Evolutionary conservation across 495 filamentous ascomycete genomes (phyloP), one percentile per base, ranked within the genome.

Genomic region (Penicillium odoratum): DNA sequence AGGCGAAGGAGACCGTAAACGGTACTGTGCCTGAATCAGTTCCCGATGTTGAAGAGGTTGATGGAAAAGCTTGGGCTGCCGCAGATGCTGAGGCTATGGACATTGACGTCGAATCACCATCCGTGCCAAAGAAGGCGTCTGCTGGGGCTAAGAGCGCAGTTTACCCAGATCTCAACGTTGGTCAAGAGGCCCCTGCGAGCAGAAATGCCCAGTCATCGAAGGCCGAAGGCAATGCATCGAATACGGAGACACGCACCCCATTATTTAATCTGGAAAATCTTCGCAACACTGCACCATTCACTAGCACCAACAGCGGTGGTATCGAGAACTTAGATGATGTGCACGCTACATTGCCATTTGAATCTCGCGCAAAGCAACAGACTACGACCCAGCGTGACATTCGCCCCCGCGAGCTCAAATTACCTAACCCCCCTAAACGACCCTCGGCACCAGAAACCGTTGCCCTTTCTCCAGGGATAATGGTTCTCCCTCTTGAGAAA

Each of bases 241-340:
- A 75, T 3, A 69, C 80, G 34, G 76, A 75, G 5, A 65, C 81
- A n/a, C 60, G 61, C 26, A 58, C 54, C 7, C 60, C 66, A 30
- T 52, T 67, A 7, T 70, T 78, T 51, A 81, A 86, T 33, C 79
- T 96, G 44, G 74, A 81, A 1, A 84, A 89, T 29, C 80, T 95
- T 6, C 75, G 78, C 9, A 84, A 87, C 30, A 81, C 87, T 7
- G 84, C 83, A 34, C 91, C 91, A 0, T 85, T 93, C 42, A 74
- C 74, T 3, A 73, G 72, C 33, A 72, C 77, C 15, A 69, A 80
- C 11, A 77, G 70, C 26, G 83, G 85, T 13, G 77, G 77, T 3
- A 83, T 93, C 5, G 71, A 78, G 18, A 84, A 85, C 36, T 78
- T 95, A 33, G 77, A 79, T 21, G 89, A 90, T 59, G 71, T 97